Base-by-base conservation (phyloP, 331 rosid genomes). In the Prunus yedoensis region DNA sequence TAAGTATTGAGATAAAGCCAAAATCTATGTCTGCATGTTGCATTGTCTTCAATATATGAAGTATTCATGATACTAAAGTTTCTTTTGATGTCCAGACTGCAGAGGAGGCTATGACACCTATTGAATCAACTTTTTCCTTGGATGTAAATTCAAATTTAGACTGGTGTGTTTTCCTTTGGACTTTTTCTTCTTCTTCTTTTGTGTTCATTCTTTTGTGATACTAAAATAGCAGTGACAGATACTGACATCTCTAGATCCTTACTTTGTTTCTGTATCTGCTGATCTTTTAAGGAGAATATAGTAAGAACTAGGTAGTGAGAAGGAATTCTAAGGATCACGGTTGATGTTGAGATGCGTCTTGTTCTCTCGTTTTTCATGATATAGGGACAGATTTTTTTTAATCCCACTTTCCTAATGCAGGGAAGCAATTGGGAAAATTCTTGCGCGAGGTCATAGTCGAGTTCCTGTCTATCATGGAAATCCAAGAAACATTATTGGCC, bases 61-160 rank as follows among this genome's bases (percentile, higher is more conserved):
- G 50, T 49, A 57, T 74, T 74, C 56, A 4, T 3, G 69, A 8
- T 77, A 67, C 70, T 72, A 51, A 75, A 75, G 23, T 28, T 63
- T 51, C 60, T 58, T 66, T 49, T 17, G 57, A 1, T 79, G 46
- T 68, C 50, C 86, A 85, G 86, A 82, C 89, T 50, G 83, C 89
- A 12, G 81, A 79, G 86, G 86, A 80, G 74, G 86, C 86, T 73
- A 85, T 85, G 89, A 85, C 89, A 59, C 89, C 89, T 47, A 85
- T 85, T 77, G 89, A 85, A 76, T 85, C 89, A 73, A 82, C 89
- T 53, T 85, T 85, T 82, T 85, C 86, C 45, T 70, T 85, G 74
- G 89, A 85, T 50, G 89, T 85, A 43, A 77, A 77, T 72, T 85
- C 86, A 73, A 85, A 77, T 70, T 82, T 82, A 23, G 86, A 82